Percentiles rank a stretch among this genome's conserved stretches.
These are phyloP conservation scores for Iris macrosiphon DNA, from an alignment of 106 monocot genomes.

Conservation along the genomic window DNA sequence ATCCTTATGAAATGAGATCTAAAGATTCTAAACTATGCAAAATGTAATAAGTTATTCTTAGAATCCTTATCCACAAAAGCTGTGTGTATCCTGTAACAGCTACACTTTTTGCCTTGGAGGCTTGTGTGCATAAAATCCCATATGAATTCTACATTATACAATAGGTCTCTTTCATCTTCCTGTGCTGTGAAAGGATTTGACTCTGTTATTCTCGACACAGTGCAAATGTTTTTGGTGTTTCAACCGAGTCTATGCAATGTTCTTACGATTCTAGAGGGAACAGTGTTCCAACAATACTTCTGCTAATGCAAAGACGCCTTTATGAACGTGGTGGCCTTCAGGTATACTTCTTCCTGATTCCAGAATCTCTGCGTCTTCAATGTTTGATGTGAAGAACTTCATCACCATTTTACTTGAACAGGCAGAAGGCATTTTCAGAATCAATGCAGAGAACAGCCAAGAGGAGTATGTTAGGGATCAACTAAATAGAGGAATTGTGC, in stretches of 20 bases:
- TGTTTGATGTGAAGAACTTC: conserved; percentile 1
- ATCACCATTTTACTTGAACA: conserved; percentile 14
- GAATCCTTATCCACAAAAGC: no score
- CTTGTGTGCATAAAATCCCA: no score
- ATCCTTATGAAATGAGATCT: no score
- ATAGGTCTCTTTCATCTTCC: not conserved
- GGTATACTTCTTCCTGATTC: conserved; percentile 20
- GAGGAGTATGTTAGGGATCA: conserved; percentile 60
- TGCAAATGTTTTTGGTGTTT: conserved; percentile 49
- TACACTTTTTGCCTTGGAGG: no score
- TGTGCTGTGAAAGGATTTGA: not conserved
- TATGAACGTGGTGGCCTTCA: conserved; percentile 41
- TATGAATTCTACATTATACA: no score
- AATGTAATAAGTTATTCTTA: no score
- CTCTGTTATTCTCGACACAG: conserved; percentile 9
- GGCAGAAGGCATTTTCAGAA: conserved; percentile 63
- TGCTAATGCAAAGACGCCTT: conserved; percentile 37
- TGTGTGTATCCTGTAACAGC: no score
- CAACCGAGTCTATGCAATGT: conserved; percentile 58
- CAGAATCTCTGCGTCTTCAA: no score
- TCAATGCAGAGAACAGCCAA: conserved; percentile 46
- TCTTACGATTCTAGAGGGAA: conserved; percentile 47
- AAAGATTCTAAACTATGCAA: no score
- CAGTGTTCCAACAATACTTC: conserved; percentile 51
- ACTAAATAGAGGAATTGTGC: conserved; percentile 44